Evolutionary conservation across 108 stramenopile species (phyloP).

Genomic region (Cyclotella atomus): DNA sequence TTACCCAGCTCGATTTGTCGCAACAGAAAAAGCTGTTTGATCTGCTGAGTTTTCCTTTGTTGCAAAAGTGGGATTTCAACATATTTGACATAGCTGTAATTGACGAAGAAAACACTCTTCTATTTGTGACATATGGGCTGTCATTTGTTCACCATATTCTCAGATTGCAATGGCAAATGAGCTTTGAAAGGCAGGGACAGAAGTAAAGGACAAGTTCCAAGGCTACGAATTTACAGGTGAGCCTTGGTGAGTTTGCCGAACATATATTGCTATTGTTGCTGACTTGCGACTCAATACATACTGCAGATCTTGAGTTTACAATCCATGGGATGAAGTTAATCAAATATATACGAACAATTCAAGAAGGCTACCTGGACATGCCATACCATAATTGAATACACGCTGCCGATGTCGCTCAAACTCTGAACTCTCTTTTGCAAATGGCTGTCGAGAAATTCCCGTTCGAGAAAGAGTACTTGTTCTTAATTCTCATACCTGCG

Average conservation of each 20-base stretch:
- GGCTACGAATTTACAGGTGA: neutral
- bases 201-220: neutral
- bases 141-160: neutral
- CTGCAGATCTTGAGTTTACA: neutral
- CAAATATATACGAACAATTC: constrained; percentile 9
- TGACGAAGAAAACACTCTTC: neutral
- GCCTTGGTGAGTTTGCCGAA: neutral
- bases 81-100: neutral
- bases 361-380: constrained; percentile 49
- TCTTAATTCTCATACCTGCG: constrained; percentile 63
- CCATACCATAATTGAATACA: constrained; percentile 68
- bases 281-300: too few species aligned
- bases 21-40: neutral
- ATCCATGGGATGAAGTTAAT: neutral
- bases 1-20: neutral
- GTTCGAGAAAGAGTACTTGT: constrained; percentile 37
- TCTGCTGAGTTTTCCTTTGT: neutral
- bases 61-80: neutral
- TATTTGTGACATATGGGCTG: neutral
- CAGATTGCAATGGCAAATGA: neutral
- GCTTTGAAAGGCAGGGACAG: neutral
- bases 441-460: constrained; percentile 47
- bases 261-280: too few species aligned
- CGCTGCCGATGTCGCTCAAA: constrained; percentile 72
- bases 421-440: constrained; percentile 55